Percentiles rank a stretch among this genome's conserved stretches.
Evolutionary conservation across 129 eudicot genomes (phyloP).

Genomic region (Solidago caesia): DNA sequence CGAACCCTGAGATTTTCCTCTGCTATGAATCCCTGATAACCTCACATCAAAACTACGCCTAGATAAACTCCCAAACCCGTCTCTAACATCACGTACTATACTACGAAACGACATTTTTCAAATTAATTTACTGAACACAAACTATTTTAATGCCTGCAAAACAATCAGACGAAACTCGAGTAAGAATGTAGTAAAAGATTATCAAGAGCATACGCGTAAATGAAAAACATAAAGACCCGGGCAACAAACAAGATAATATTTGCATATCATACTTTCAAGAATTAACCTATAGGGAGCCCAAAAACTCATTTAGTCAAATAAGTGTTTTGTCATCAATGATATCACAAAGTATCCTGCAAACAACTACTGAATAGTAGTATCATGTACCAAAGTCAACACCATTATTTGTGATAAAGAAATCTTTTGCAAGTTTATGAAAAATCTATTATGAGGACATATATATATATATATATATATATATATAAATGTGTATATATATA

Average conservation of each 20-base stretch:
- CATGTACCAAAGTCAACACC: neutral
- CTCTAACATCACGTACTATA: constrained; percentile 80
- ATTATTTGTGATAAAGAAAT: neutral
- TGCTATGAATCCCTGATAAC: constrained; percentile 55
- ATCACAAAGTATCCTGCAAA: neutral
- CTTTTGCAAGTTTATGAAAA: neutral
- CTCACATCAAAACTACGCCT: constrained; percentile 74
- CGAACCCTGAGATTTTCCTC: constrained; percentile 80
- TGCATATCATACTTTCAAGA: constrained; percentile 23
- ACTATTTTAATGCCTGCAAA: constrained; percentile 42
- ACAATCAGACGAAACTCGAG: constrained; percentile 14
- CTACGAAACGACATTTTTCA: constrained; percentile 85
- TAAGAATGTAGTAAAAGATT: constrained; percentile 13
- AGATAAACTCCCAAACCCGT: constrained; percentile 82
- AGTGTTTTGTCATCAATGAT: no score
- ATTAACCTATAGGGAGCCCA: constrained; percentile 6
- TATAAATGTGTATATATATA: constrained; percentile 2
- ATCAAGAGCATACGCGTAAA: neutral
- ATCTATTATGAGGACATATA: no score
- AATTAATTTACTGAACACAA: constrained; percentile 19
- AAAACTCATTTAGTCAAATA: neutral
- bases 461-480: neutral
- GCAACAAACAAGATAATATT: neutral
- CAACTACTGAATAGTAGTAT: neutral
- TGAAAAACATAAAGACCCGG: neutral